Percentiles rank a stretch among this genome's conserved stretches.
These are phyloP conservation scores for Digitaria exilis DNA, from an alignment of 202 grass and related monocot genomes.

Conservation along the genomic window DNA sequence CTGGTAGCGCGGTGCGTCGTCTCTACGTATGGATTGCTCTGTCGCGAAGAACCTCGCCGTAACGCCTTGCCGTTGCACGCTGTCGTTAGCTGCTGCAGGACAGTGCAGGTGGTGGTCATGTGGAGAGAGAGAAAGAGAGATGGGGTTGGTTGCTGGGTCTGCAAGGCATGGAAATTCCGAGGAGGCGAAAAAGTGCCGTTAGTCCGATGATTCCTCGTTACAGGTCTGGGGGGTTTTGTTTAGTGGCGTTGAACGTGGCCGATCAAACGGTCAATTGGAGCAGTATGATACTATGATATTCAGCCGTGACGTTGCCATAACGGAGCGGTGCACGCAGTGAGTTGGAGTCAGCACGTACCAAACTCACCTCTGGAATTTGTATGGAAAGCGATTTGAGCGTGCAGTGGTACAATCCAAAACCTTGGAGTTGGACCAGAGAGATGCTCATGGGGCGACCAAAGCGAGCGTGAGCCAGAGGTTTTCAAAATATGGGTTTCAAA, in stretches of 20 bases:
- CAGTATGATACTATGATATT: neutral
- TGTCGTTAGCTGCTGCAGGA: constrained; percentile 10
- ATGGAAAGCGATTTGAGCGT: neutral
- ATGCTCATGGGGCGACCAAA: neutral
- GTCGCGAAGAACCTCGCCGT: constrained; percentile 6
- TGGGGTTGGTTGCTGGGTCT: constrained; percentile 41
- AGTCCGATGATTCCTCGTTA: constrained; percentile 30
- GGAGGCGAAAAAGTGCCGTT: constrained; percentile 35
- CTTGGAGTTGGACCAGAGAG: neutral
- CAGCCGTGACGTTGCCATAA: neutral
- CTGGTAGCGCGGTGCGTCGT: neutral
- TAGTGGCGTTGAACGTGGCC: constrained; percentile 26
- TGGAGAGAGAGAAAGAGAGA: constrained; percentile 19
- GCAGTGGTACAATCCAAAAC: neutral
- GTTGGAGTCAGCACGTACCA: neutral
- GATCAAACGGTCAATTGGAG: constrained; percentile 19
- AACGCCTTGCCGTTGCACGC: no score
- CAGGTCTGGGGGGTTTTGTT: neutral
- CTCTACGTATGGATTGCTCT: constrained; percentile 10
- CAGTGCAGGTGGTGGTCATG: constrained; percentile 19
- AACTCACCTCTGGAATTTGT: neutral
- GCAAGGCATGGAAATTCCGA: constrained; percentile 33
- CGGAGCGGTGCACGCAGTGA: neutral
- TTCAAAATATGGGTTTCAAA: constrained; percentile 36
- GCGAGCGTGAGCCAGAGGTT: neutral